phyloP scores from a whole-genome alignment of 2,329 filamentous ascomycete species.

The Diplocarpon mali region DNA sequence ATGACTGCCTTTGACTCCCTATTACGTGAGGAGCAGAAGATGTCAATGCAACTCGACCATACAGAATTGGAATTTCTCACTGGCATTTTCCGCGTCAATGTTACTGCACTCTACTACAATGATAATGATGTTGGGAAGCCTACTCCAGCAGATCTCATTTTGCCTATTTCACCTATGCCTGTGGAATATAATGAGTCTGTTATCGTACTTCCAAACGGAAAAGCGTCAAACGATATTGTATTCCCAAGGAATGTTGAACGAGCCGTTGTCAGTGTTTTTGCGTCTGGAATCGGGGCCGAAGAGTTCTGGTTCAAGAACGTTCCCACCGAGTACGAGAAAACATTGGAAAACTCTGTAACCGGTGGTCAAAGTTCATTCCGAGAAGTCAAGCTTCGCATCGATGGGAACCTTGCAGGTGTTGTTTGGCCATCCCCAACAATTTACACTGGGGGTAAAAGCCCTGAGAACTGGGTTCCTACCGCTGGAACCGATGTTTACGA shows the following conservation, averaged over 20 bases:
- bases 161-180: conserved; percentile 41
- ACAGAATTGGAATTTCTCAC: conserved; percentile 58
- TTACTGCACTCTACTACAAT: conserved; percentile 39
- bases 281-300: conserved; percentile 63
- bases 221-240: conserved; percentile 31
- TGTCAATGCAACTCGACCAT: conserved; percentile 70
- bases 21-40: conserved; percentile 40
- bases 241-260: conserved; percentile 54
- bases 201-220: conserved; percentile 43
- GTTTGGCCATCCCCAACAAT: conserved; percentile 70
- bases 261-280: conserved; percentile 61
- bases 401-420: conserved; percentile 58
- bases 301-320: conserved; percentile 80
- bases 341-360: conserved; percentile 45
- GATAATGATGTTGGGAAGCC: conserved; percentile 9
- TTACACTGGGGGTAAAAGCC: conserved; percentile 67
- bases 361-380: conserved; percentile 60
- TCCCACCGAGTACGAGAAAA: conserved; percentile 43
- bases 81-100: conserved; percentile 56
- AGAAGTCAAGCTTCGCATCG: conserved; percentile 63
- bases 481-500: conserved; percentile 69
- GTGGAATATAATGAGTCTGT: conserved; percentile 35
- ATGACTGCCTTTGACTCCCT: conserved; percentile 51
- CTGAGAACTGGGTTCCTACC: conserved; percentile 62
- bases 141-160: conserved; percentile 47